phyloP scores from a whole-genome alignment of 257 asterid genomes.

The Rhazya stricta region DNA sequence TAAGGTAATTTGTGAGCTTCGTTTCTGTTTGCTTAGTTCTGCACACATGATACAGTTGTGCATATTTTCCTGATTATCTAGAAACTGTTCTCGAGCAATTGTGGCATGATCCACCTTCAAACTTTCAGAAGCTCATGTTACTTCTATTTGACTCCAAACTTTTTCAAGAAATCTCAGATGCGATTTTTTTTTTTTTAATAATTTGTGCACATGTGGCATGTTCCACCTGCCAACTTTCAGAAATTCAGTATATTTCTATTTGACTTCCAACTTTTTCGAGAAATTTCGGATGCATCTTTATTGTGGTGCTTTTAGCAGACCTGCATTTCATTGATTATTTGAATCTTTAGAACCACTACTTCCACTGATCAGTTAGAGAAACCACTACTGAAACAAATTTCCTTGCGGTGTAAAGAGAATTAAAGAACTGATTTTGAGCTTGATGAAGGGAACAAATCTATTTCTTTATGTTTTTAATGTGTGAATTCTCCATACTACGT shows the following conservation, averaged over 20 bases:
- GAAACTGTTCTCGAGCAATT: neutral
- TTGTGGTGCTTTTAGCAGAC: too few species aligned
- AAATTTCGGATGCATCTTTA: neutral
- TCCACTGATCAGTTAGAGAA: neutral
- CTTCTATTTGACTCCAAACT: neutral
- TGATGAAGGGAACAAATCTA: too few species aligned
- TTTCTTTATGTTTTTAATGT: neutral
- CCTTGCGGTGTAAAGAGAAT: neutral
- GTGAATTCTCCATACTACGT: neutral
- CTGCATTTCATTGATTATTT: neutral
- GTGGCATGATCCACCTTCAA: neutral
- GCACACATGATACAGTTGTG: neutral
- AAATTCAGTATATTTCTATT: neutral
- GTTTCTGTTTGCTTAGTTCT: neutral
- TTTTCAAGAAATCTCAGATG: neutral
- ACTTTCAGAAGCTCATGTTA: neutral
- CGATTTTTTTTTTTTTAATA: too few species aligned
- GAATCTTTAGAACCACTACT: neutral
- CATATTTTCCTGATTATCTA: neutral
- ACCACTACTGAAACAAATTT: neutral
- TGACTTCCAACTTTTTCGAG: neutral
- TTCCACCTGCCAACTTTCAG: neutral
- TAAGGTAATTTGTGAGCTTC: slow-evolving; percentile 34
- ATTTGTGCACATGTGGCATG: too few species aligned
- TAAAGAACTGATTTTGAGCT: too few species aligned